Base-by-base conservation (phyloP, 1,139 yeast species). In the Protomyces arabidopsidicola region DNA sequence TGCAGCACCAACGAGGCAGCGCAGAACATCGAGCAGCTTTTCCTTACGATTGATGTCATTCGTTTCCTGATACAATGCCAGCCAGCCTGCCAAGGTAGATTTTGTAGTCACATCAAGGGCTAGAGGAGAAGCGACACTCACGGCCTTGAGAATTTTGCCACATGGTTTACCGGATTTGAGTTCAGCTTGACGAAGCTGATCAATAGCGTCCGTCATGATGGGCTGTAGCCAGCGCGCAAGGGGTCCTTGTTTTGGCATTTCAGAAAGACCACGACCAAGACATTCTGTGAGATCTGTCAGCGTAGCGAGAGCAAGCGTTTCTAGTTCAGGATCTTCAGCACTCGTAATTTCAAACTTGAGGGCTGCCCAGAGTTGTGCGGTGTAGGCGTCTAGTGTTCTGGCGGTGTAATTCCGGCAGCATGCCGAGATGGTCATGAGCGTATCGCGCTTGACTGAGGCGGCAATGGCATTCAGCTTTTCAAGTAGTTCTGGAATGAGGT, bases 381-480 rank as follows among this genome's bases (percentile, higher is more conserved):
- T 90, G 71, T 82, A 80, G 16, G 79, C 78, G 38, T 77, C 77
- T 14, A 79, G 70, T 0, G 82, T 76, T 12, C 78, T 79, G 0
- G 75, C 70, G 0, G 81, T 77, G 70, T 87, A 89, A 8, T 73
- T 74, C 36, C 78, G 75, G 5, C 88, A 76, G 68, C 95, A 87
- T 1, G 76, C 75, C 2, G 50, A 72, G 50, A 93, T 75, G 0
- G 96, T 85, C 55, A 78, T 75, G 53, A 93, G 76, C 0, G 90
- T 85, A 71, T 95, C 98, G 65, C 82, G 78, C 72, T 95, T 86
- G 27, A 90, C 91, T 2, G 78, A 74, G 0, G 89, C 85, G 20
- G 93, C 87, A 1, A 96, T 86, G 0, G 97, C 88, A 0, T 93
- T 83, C 65, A 91, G 79, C 73, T 93, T 95, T 69, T 91, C 97